Evolutionary conservation across 179 eudicot species (phyloP).

Genomic region (Beta lomatogona): DNA sequence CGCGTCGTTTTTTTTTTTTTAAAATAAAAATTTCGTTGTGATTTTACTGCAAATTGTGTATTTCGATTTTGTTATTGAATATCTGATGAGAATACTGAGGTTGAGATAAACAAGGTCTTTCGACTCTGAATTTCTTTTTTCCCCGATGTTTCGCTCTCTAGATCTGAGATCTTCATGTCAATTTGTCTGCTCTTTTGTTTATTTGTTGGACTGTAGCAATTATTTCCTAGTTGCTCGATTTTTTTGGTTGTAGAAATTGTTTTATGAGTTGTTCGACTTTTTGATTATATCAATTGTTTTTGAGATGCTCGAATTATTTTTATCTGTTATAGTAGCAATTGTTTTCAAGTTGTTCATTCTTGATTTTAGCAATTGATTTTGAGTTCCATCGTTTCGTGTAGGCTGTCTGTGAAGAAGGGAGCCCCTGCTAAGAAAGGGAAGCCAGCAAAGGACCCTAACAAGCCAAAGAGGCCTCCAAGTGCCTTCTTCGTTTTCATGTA

Average conservation of each 20-base stretch:
- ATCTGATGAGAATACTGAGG: background rate
- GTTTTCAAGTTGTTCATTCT: background rate
- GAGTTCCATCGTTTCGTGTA: background rate
- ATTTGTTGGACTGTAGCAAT: background rate
- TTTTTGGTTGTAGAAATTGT: background rate
- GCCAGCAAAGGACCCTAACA: constrained; percentile 78
- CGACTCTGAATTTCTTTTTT: too few relatives aligned
- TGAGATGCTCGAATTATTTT: background rate
- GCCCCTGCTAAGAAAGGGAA: constrained; percentile 41
- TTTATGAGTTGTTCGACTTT: background rate
- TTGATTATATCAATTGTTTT: too few relatives aligned
- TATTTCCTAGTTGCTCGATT: background rate
- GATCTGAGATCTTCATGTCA: constrained; percentile 12
- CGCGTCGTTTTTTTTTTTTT: background rate
- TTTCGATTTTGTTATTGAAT: background rate
- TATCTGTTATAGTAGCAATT: background rate
- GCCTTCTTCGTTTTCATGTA: constrained; percentile 85
- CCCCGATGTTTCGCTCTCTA: background rate
- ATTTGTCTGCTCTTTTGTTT: background rate
- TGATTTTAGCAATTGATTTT: background rate
- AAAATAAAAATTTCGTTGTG: background rate
- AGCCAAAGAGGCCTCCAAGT: constrained; percentile 82
- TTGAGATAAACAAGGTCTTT: background rate
- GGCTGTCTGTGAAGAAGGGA: constrained; percentile 70
- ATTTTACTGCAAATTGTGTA: background rate